Base-by-base conservation (phyloP, 2,329 filamentous ascomycete species). In the Sporothrix inflata region DNA sequence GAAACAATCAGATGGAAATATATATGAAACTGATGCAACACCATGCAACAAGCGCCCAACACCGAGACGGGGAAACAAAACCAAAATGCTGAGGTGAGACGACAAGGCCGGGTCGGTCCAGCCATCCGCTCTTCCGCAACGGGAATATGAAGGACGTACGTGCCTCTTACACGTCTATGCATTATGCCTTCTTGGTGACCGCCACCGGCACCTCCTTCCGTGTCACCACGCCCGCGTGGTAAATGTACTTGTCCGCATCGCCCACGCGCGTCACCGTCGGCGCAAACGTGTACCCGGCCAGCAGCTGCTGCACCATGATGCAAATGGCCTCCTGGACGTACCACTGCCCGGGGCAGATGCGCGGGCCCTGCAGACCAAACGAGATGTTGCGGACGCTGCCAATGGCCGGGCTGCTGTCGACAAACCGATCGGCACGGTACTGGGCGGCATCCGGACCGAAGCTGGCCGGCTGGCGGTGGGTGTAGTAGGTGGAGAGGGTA, bases 141-240 rank as follows among this genome's bases (percentile, higher is more conserved):
- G 53, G 27, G 19, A 24, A 53, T 24, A 24, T 53, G n/a, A 12
- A 24, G 49, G 49, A 21, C 12, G 49, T 53, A 53, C 49, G 21
- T 8, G n/a, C 49, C 4, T n/a, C n/a, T n/a, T n/a, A n/a, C n/a
- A n/a, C 45, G 16, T 47, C 45, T 34, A 3, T 34, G 30, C 11
- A n/a, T 47, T n/a, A 60, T 34, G 7, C 34, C 57, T 40, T 49
- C 19, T 12, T 63, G 4, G 53, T 8, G 49, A 72, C 70, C 24
- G 14, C 24, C 6, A 72, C 49, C 2, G 70, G 70, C 38, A 72
- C 70, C 51, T 72, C 70, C 21, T 72, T 68, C 9, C 70, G 24
- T 1, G 70, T 72, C 49, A 72, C 71, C 65, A 72, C 53, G 24
- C 71, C 71, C 55, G 71, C 71, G 53, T 72, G 71, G 57, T 72